Base-by-base conservation (phyloP, 2,329 filamentous ascomycete species). In the Colletotrichum endophyticum region DNA sequence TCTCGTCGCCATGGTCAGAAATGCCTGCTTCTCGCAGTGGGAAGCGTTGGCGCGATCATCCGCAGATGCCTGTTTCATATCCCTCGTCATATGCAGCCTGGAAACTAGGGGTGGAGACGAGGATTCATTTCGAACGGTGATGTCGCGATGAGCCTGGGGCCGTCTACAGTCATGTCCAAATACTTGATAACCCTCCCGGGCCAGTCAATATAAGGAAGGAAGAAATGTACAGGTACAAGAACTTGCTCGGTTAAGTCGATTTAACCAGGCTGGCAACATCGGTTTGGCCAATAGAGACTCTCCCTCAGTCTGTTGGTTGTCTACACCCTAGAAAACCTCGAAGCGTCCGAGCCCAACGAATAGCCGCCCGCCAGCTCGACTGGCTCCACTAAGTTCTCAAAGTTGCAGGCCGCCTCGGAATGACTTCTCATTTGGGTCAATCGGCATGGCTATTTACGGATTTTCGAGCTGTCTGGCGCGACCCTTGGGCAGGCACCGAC, bases 131-230 rank as follows among this genome's bases (percentile, higher is more conserved):
- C 16, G 39, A 44, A 44, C 16, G 39, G 16, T n/a, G 39, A 11
- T 44, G 39, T 44, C 8, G 39, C 8, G 8, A 44, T n/a, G 19
- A n/a, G 16, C 39, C 39, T n/a, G 39, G 0, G 5, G 16, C 39
- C 5, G 8, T 44, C 39, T 44, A 1, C 39, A n/a, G 16, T 44
- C 0, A 6, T 44, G 39, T 44, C 8, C 39, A n/a, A 11, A 44
- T 44, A 44, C 39, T 44, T 44, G 8, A 44, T n/a, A n/a, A n/a
- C 4, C 16, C 39, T n/a, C 39, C 39, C 16, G 3, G 6, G 39
- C 0, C 19, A n/a, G 39, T 6, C 16, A 16, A 5, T 6, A n/a
- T 1, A n/a, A n/a, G 8, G 16, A n/a, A 44, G 39, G 5, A 44
- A 44, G 19, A 6, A 6, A 44, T 1, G 39, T 44, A 44, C 39